Percentiles rank a stretch among this genome's conserved stretches.
phyloP scores from a whole-genome alignment of 2,329 filamentous ascomycete species.

The Curvularia sp. region DNA sequence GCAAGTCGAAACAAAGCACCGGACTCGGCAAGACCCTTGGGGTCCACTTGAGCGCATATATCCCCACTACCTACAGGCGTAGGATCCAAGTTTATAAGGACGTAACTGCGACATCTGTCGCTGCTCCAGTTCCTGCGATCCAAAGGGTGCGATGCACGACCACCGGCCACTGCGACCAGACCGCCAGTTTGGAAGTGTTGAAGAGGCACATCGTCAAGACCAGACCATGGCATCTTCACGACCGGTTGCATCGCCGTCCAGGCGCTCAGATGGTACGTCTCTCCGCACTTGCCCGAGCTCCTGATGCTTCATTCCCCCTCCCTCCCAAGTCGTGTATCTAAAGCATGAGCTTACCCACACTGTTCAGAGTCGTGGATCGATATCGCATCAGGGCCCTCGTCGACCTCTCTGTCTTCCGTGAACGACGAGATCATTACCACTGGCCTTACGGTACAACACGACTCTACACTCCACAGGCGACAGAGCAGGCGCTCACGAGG shows the following conservation, averaged over 20 bases:
- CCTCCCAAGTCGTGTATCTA: not conserved
- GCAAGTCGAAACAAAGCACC: conserved; percentile 36
- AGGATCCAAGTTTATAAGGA: conserved; percentile 13
- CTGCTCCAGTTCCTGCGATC: conserved; percentile 4
- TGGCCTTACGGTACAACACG: conserved; percentile 76
- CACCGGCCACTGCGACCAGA: conserved; percentile 31
- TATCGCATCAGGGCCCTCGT: conserved; percentile 89
- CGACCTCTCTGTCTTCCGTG: conserved; percentile 84
- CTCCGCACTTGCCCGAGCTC: not conserved
- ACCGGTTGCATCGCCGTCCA: conserved; percentile 26
- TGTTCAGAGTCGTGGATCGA: conserved; percentile 92
- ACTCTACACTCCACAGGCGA: conserved; percentile 68
- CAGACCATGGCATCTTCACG: conserved; percentile 34
- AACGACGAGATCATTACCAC: conserved; percentile 92
- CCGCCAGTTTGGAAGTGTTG: conserved; percentile 27
- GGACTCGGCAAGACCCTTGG: conserved; percentile 37
- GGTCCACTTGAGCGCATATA: conserved; percentile 41
- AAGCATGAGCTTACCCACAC: conserved; percentile 22
- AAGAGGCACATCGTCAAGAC: conserved; percentile 25
- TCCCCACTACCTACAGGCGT: conserved; percentile 24
- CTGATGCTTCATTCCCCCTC: not conserved
- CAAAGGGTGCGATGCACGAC: conserved; percentile 35
- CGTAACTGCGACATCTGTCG: not conserved
- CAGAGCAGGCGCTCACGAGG: conserved; percentile 53
- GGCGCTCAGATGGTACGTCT: conserved; percentile 40